Evolutionary conservation across 1,284 basidiomycete genomes (phyloP), one percentile per base, ranked within the genome.

Genomic region (Ceraceosorus bombacis): DNA sequence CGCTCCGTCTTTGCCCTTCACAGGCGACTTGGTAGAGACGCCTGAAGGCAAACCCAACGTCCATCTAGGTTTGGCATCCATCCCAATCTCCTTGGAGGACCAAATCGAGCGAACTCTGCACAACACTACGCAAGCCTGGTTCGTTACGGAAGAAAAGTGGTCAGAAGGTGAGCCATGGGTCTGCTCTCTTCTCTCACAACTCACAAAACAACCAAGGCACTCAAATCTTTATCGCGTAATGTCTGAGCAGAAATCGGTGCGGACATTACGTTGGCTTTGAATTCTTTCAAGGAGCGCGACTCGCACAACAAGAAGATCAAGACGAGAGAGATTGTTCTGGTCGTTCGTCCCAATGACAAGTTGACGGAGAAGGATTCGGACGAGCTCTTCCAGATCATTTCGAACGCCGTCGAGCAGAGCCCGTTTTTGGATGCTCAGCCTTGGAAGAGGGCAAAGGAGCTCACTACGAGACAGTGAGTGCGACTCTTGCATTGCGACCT

Each of bases 31-130:
- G 41, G 69, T 78, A 0, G 41, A 46, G 6, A 79, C 78, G 12
- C 48, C 72, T 3, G 57, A 57, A 2, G 59, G 58, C n/a, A 70
- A 70, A 41, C 75, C 77, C 5, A 53, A 60, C 5, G 60, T 79
- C 43, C 67, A 70, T 46, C 58, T 79, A 39, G 78, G 78, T 5
- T 77, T 78, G 40, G 78, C 78, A 0, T 74, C 72, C 12, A 73
- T 75, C 7, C 69, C 78, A 5, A 73, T 73, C 41, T 74, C 72
- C n/a, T 57, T 79, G 36, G 61, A 73, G 40, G 66, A 70, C 40
- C 77, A 78, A 57, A 76, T 78, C 61, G 2, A 59, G 41, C 59
- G 77, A 5, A 77, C 78, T 3, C 60, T 53, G 0, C 55, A 68
- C 13, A 49, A 64, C 10, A 63, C 65, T 0, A 56, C 66, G 12